These are phyloP conservation scores for Notholithocarpus densiflorus DNA, from an alignment of 306 rosid species.

Conservation along the genomic window DNA sequence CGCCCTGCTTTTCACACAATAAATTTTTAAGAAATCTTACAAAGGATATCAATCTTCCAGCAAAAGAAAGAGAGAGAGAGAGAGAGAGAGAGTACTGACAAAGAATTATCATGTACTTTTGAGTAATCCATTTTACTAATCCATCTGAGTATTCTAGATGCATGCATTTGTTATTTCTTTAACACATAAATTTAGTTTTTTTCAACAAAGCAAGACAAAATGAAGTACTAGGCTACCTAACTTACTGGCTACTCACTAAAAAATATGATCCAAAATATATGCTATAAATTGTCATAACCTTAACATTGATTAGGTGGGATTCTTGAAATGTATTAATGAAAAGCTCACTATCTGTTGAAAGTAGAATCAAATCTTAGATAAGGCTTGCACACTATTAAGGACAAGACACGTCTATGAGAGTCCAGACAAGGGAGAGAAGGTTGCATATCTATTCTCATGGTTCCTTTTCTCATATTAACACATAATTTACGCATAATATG, in stretches of 20 bases:
- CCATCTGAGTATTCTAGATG: neutral
- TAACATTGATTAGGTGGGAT: conserved; percentile 47
- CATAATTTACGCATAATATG: conserved; percentile 14
- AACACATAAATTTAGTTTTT: conserved; percentile 16
- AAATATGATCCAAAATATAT: conserved; percentile 25
- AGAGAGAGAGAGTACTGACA: neutral
- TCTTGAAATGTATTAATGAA: conserved; percentile 16
- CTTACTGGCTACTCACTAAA: conserved; percentile 14
- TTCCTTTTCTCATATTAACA: conserved; percentile 2
- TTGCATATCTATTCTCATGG: conserved; percentile 18
- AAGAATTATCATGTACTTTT: neutral
- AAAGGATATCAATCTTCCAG: neutral
- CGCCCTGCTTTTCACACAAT: neutral
- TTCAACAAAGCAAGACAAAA: conserved; percentile 28
- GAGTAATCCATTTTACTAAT: neutral
- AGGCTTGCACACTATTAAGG: conserved; percentile 16
- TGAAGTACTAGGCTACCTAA: conserved; percentile 20
- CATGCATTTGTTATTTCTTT: conserved; percentile 9
- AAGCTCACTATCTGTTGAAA: conserved; percentile 9
- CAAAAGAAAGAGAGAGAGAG: neutral
- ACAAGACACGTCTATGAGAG: conserved; percentile 35
- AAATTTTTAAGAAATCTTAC: neutral
- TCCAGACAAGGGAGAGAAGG: conserved; percentile 43
- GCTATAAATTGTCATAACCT: conserved; percentile 11
- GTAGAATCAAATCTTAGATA: conserved; percentile 16